A percentile compares a stretch with the other conserved stretches of the same genome.
phyloP scores from a whole-genome alignment of 208 protist genomes.

The Chromosphaera perkinsii region DNA sequence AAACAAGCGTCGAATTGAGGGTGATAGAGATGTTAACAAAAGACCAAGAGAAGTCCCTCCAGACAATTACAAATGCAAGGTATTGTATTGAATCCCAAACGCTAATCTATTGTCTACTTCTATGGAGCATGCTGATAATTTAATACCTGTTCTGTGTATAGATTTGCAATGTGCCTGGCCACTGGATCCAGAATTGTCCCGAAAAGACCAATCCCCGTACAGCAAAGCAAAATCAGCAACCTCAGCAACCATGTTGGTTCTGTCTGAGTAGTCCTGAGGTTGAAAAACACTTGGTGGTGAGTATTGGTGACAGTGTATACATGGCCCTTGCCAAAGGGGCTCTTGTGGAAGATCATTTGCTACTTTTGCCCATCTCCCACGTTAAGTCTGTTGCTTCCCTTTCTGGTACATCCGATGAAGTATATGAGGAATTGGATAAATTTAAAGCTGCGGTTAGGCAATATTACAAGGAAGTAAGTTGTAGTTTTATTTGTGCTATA shows the following conservation, averaged over 20 bases:
- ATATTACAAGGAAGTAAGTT: too few species aligned
- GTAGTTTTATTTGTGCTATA: too few species aligned
- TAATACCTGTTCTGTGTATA: conserved; percentile 10
- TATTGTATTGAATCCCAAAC: too few species aligned
- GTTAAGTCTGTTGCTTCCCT: too few species aligned
- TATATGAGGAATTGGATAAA: too few species aligned
- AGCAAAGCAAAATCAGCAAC: not conserved
- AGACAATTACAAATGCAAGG: too few species aligned
- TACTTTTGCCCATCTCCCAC: conserved; percentile 45
- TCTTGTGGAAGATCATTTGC: conserved; percentile 31
- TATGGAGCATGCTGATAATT: not conserved
- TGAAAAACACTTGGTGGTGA: conserved; percentile 45
- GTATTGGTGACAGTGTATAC: conserved; percentile 39
- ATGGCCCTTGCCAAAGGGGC: conserved; percentile 39
- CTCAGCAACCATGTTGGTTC: conserved; percentile 36
- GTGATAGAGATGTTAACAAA: too few species aligned
- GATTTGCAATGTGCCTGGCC: conserved; percentile 31
- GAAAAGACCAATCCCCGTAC: not conserved
- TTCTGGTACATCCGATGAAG: too few species aligned
- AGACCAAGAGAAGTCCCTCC: too few species aligned
- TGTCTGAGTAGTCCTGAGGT: conserved; percentile 42
- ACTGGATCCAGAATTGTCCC: conserved; percentile 28
- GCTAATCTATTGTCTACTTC: not conserved
- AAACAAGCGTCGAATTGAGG: too few species aligned
- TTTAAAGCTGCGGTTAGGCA: too few species aligned